phyloP scores from a whole-genome alignment of 148 eudicot genomes.

The Persicaria tinctoria region DNA sequence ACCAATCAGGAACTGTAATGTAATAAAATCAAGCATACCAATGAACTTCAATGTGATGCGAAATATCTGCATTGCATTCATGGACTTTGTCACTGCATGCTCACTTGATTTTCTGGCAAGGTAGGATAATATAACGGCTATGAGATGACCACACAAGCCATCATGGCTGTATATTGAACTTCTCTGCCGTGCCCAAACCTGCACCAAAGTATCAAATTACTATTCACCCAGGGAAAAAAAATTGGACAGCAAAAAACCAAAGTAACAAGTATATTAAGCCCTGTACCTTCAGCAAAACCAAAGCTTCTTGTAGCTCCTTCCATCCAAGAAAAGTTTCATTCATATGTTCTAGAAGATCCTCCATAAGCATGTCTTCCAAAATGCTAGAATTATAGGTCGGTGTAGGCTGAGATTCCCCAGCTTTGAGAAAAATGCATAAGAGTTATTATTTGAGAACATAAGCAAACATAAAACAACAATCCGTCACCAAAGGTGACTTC shows the following conservation, averaged over 20 bases:
- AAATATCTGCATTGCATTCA: conserved; percentile 81
- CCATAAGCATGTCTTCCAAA: conserved; percentile 80
- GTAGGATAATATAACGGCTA: conserved; percentile 61
- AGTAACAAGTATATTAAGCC: not conserved
- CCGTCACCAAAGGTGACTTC: not conserved
- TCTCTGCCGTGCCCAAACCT: conserved; percentile 97
- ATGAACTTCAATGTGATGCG: conserved; percentile 73
- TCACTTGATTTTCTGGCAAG: conserved; percentile 60
- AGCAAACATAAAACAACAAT: not conserved
- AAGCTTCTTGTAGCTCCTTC: conserved; percentile 73
- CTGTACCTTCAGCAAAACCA: conserved; percentile 74
- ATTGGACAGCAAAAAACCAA: not conserved
- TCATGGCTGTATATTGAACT: conserved; percentile 64
- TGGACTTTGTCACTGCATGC: conserved; percentile 47
- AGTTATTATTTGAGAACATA: not conserved
- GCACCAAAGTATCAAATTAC: conserved; percentile 24
- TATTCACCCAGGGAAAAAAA: not conserved
- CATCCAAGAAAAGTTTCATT: conserved; percentile 51
- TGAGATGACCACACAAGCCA: conserved; percentile 68
- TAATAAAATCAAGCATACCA: conserved; percentile 37
- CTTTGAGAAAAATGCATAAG: conserved; percentile 17
- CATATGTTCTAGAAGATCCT: conserved; percentile 48
- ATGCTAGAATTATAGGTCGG: conserved; percentile 80
- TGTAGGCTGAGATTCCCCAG: conserved; percentile 49
- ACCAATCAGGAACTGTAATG: not conserved